Conservation (phyloP, 148 eudicot genomes). For the Camellia sinensis region DNA sequence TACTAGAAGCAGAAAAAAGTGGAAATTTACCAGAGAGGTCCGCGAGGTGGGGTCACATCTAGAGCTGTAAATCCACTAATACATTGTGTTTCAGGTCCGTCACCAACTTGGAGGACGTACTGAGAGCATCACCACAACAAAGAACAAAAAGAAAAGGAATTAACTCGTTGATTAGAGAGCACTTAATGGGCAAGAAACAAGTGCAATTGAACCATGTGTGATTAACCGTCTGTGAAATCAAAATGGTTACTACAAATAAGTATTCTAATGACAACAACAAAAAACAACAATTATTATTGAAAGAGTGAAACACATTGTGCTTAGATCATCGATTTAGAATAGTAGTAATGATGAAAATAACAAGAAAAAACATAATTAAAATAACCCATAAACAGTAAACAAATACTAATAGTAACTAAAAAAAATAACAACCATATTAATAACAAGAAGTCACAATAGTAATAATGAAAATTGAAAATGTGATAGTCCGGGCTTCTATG, state of each 20-base stretch:
- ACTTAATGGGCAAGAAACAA: neutral
- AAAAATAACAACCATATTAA: neutral
- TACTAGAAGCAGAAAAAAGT: neutral
- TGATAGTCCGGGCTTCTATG: neutral
- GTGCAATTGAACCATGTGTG: neutral
- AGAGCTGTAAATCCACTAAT: conserved; percentile 84
- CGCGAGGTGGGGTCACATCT: conserved; percentile 87
- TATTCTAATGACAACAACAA: neutral
- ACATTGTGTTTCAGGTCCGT: conserved; percentile 70
- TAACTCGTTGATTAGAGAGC: neutral
- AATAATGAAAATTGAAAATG: neutral
- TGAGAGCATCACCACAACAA: conserved; percentile 24
- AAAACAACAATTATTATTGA: neutral
- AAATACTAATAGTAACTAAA: neutral
- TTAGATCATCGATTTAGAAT: neutral
- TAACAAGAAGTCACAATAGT: neutral
- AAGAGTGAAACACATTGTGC: neutral
- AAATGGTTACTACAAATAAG: neutral
- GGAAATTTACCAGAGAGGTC: conserved; percentile 77
- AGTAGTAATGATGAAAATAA: neutral
- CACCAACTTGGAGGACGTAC: conserved; percentile 87
- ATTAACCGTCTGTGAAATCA: neutral
- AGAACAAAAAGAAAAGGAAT: conserved; percentile 4
- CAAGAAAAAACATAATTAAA: neutral
- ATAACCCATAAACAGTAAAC: neutral